phyloP scores from a whole-genome alignment of 768 basidiomycete species.

The Butyriboletus loyo region DNA sequence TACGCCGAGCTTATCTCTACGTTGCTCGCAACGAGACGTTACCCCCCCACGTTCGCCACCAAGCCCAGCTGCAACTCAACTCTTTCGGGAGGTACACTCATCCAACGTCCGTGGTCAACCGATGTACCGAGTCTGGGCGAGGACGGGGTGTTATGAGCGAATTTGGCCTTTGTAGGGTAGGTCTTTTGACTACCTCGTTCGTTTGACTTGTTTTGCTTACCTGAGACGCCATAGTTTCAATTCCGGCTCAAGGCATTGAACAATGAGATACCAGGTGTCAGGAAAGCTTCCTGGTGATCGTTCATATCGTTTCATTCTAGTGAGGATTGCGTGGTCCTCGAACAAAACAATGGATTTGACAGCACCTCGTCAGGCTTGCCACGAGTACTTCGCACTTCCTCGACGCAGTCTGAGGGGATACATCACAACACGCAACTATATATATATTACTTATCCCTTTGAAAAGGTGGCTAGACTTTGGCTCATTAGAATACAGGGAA shows the following conservation, averaged over 20 bases:
- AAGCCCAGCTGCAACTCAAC: slow-evolving; percentile 92
- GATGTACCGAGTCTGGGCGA: slow-evolving; percentile 81
- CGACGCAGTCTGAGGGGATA: background rate
- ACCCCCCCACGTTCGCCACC: slow-evolving; percentile 86
- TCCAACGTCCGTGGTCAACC: slow-evolving; percentile 85
- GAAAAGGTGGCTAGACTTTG: background rate
- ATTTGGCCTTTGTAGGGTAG: slow-evolving; percentile 81
- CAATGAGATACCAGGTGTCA: slow-evolving; percentile 83
- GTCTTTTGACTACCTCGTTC: slow-evolving; percentile 8
- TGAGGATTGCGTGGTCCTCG: background rate
- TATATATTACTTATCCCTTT: slow-evolving; percentile 10
- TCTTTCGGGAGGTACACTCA: slow-evolving; percentile 79
- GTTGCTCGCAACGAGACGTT: slow-evolving; percentile 90
- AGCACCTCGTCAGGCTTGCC: background rate
- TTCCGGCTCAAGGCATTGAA: slow-evolving; percentile 82
- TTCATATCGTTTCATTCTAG: background rate
- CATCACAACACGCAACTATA: background rate
- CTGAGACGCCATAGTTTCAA: slow-evolving; percentile 60
- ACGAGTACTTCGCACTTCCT: background rate
- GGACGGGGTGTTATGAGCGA: slow-evolving; percentile 88
- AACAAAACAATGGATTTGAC: background rate
- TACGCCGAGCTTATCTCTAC: slow-evolving; percentile 86
- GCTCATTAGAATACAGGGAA: slow-evolving; percentile 8
- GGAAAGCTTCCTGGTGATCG: slow-evolving; percentile 85
- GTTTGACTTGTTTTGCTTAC: background rate